Percentiles rank a stretch among this genome's conserved stretches.
These are phyloP conservation scores for Botryotinia narcissicola DNA, from an alignment of 2,329 filamentous ascomycete genomes.

Conservation along the genomic window DNA sequence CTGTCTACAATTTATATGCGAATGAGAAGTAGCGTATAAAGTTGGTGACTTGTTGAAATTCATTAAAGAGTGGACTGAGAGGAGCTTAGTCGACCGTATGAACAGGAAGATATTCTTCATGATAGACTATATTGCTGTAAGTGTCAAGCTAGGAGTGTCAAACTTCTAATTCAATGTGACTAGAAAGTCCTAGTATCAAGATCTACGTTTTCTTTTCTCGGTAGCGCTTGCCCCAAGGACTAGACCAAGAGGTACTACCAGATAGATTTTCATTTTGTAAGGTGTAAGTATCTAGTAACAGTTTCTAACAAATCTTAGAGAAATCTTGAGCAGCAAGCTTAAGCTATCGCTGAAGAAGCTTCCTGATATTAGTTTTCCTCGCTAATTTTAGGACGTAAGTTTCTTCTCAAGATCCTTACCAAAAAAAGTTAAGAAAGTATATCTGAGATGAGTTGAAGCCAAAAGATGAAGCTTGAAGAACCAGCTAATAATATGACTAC, in stretches of 20 bases:
- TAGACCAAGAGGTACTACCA: neutral
- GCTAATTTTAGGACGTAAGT: neutral
- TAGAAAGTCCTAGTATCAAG: neutral
- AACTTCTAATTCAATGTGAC: neutral
- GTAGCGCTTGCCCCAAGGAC: neutral
- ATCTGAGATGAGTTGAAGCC: neutral
- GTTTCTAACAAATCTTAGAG: neutral
- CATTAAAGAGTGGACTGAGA: neutral
- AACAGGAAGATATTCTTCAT: neutral
- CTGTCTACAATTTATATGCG: neutral
- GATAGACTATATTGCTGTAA: no score
- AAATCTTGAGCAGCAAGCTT: neutral
- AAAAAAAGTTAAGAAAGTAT: neutral
- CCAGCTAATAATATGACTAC: neutral
- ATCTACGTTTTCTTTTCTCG: neutral
- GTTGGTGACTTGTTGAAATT: neutral
- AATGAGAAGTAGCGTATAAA: neutral
- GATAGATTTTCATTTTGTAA: neutral
- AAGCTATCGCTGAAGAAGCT: neutral
- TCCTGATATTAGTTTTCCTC: neutral
- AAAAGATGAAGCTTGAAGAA: neutral
- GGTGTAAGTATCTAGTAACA: neutral
- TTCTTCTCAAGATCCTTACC: neutral
- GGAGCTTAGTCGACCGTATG: neutral
- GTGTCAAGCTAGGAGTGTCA: no score